phyloP scores from a whole-genome alignment of 192 early-diverging fungal species.

The Coemansia sp. region DNA sequence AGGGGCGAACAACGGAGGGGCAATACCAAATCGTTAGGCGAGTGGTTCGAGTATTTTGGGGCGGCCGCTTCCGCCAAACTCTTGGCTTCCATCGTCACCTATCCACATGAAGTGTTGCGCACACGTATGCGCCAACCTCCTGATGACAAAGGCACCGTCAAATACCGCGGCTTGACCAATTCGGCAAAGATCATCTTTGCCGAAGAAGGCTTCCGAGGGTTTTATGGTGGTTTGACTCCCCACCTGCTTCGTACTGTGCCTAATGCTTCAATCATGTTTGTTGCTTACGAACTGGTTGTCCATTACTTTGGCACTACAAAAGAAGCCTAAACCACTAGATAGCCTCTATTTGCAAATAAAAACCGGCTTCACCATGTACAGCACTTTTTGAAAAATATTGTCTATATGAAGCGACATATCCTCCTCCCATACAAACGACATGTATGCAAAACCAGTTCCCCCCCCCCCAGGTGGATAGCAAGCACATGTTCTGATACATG shows the following conservation, averaged over 20 bases:
- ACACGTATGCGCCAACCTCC: constrained; percentile 85
- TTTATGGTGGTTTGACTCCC: constrained; percentile 94
- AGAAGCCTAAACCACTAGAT: background rate
- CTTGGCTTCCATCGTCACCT: constrained; percentile 78
- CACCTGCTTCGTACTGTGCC: constrained; percentile 93
- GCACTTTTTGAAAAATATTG: too few relatives aligned
- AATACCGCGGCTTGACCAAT: constrained; percentile 71
- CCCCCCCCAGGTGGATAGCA: too few relatives aligned
- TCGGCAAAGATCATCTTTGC: constrained; percentile 51
- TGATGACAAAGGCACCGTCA: constrained; percentile 54
- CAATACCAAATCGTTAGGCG: constrained; percentile 45
- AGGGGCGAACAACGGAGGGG: too few relatives aligned
- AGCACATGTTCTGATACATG: too few relatives aligned
- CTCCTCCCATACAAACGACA: too few relatives aligned
- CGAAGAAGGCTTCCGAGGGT: constrained; percentile 78
- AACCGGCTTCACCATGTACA: too few relatives aligned
- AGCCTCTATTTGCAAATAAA: too few relatives aligned
- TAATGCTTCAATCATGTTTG: constrained; percentile 93
- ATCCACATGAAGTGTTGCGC: constrained; percentile 94
- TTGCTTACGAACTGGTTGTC: constrained; percentile 73
- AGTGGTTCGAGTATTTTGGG: constrained; percentile 80
- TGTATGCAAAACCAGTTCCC: too few relatives aligned
- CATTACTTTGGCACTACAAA: constrained; percentile 39
- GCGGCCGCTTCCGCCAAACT: constrained; percentile 83
- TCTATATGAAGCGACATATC: too few relatives aligned